Evolutionary conservation across 1,139 yeast species (phyloP).

Genomic region (Debaryomyces udenii): DNA sequence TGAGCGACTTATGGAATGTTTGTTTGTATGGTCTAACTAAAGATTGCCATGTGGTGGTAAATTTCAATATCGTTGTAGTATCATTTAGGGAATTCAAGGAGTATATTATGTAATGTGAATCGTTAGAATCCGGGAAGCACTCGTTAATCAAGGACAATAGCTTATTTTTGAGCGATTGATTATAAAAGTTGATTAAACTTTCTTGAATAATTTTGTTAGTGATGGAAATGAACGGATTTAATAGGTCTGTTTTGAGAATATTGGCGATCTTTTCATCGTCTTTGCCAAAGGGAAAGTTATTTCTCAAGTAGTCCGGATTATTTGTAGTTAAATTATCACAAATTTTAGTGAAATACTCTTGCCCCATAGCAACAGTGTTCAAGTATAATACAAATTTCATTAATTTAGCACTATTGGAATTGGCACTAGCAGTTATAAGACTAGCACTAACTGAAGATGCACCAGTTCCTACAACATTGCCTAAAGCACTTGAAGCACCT

Average conservation of each 20-base stretch:
- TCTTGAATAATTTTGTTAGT: constrained; percentile 55
- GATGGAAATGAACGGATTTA: constrained; percentile 41
- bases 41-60: constrained; percentile 65
- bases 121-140: constrained; percentile 57
- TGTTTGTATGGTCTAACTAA: constrained; percentile 68
- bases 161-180: constrained; percentile 57
- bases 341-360: constrained; percentile 55
- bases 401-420: constrained; percentile 38
- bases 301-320: constrained; percentile 31
- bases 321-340: constrained; percentile 37
- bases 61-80: constrained; percentile 39
- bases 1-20: constrained; percentile 53
- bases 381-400: constrained; percentile 56
- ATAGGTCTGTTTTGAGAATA: constrained; percentile 41
- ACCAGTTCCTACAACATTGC: constrained; percentile 45
- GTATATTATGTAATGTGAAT: constrained; percentile 36
- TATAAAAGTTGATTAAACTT: constrained; percentile 57
- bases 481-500: constrained; percentile 51
- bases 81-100: constrained; percentile 36
- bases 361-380: constrained; percentile 63
- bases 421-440: constrained; percentile 22
- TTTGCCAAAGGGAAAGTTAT: constrained; percentile 57
- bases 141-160: constrained; percentile 53
- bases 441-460: constrained; percentile 22
- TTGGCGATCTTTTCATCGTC: constrained; percentile 48